These are phyloP conservation scores for Schizopora paradoxa DNA, from an alignment of 1,284 basidiomycete species.

Conservation along the genomic window DNA sequence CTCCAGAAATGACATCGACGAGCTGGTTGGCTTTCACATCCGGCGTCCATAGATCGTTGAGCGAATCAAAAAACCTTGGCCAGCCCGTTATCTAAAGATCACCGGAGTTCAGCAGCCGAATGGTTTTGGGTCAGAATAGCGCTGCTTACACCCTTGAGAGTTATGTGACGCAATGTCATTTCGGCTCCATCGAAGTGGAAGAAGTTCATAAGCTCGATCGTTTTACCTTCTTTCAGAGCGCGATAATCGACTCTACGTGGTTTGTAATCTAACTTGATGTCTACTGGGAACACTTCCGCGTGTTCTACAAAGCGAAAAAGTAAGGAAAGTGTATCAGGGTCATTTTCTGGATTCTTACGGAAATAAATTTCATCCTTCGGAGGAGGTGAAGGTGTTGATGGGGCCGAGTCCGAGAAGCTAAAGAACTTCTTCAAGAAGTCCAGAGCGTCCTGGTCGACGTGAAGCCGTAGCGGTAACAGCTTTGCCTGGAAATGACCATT, in stretches of 20 bases:
- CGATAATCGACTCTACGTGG: constrained; percentile 94
- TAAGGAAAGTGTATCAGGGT: background rate
- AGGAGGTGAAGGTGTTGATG: constrained; percentile 32
- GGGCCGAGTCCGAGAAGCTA: constrained; percentile 71
- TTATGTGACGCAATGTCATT: constrained; percentile 94
- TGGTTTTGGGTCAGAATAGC: constrained; percentile 1
- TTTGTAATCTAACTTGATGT: constrained; percentile 96
- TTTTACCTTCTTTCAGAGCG: constrained; percentile 86
- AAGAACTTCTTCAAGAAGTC: constrained; percentile 98
- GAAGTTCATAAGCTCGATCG: constrained; percentile 99
- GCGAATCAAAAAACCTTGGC: constrained; percentile 79
- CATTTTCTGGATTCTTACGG: constrained; percentile 54
- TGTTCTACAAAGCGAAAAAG: constrained; percentile 51
- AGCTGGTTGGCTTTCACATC: constrained; percentile 99
- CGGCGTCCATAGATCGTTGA: constrained; percentile 98
- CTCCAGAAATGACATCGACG: constrained; percentile 95
- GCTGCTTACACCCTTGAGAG: constrained; percentile 76
- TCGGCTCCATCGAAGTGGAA: constrained; percentile 99
- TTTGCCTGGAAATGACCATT: constrained; percentile 59
- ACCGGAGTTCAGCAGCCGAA: constrained; percentile 10
- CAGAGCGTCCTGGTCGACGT: constrained; percentile 97
- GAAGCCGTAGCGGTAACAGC: constrained; percentile 82
- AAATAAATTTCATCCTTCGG: constrained; percentile 61
- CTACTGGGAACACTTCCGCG: constrained; percentile 85
- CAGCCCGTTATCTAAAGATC: constrained; percentile 75